phyloP scores from a whole-genome alignment of 108 stramenopile genomes.

The Nitzschia inconspicua region DNA sequence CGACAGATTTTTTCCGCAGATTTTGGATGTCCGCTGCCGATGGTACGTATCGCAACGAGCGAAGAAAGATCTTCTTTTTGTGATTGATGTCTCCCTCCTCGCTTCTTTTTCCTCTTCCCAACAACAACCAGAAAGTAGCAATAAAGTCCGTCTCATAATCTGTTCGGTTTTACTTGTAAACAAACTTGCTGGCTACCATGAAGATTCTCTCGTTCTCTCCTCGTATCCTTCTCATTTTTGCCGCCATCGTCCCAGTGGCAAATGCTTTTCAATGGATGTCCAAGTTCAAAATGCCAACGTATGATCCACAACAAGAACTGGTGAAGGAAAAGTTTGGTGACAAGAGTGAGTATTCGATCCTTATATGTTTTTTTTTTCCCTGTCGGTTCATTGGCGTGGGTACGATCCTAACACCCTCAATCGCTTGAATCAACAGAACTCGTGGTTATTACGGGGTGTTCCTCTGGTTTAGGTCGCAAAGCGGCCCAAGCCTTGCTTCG shows the following conservation, averaged over 20 bases:
- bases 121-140: too few relatives aligned
- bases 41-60: too few relatives aligned
- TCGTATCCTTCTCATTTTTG: background rate
- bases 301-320: conserved; percentile 49
- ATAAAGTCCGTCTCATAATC: too few relatives aligned
- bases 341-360: conserved; percentile 59
- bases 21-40: too few relatives aligned
- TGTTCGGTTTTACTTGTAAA: too few relatives aligned
- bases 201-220: background rate
- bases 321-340: conserved; percentile 69
- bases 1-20: too few relatives aligned
- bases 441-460: conserved; percentile 86
- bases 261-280: conserved; percentile 75
- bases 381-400: background rate
- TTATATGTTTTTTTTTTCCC: background rate
- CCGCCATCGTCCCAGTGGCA: too few relatives aligned
- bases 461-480: conserved; percentile 88
- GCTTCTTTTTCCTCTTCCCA: too few relatives aligned
- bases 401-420: background rate
- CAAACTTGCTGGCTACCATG: too few relatives aligned
- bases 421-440: too few relatives aligned
- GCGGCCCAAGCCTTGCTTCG: conserved; percentile 76
- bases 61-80: too few relatives aligned
- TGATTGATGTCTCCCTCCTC: too few relatives aligned
- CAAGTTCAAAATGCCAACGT: conserved; percentile 66